Conservation (phyloP, 2,329 filamentous ascomycete species). For the Aspergillus ochraceoroseus region DNA sequence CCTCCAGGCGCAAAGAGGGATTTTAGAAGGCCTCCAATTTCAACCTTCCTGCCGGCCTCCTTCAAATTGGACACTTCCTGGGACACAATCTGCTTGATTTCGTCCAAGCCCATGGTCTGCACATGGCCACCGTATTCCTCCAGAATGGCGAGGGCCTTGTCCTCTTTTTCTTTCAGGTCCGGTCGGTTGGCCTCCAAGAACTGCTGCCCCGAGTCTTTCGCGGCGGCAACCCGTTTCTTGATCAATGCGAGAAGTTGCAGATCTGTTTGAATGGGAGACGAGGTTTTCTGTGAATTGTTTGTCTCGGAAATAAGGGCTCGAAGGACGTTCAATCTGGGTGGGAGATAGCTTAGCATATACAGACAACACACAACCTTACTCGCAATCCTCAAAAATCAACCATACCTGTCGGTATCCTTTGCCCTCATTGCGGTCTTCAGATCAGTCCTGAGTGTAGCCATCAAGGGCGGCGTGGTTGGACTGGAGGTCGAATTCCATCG, state of each 20-base stretch:
- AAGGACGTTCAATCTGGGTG: slow-evolving; percentile 47
- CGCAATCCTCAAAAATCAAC: too few species aligned
- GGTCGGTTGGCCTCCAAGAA: slow-evolving; percentile 40
- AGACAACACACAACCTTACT: too few species aligned
- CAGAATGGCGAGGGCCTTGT: slow-evolving; percentile 42
- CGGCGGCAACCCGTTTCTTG: slow-evolving; percentile 40
- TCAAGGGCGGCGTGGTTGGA: slow-evolving; percentile 39
- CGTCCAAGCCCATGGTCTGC: slow-evolving; percentile 39
- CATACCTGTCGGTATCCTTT: slow-evolving; percentile 46
- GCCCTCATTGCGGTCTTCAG: slow-evolving; percentile 49
- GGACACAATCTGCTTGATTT: slow-evolving; percentile 38
- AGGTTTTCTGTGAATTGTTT: slow-evolving; percentile 47
- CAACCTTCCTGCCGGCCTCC: slow-evolving; percentile 33
- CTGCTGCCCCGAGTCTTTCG: slow-evolving; percentile 40
- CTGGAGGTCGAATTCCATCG: slow-evolving; percentile 41
- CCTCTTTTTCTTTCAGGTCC: slow-evolving; percentile 46
- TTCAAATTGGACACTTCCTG: slow-evolving; percentile 36
- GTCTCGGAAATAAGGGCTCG: slow-evolving; percentile 48
- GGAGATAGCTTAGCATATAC: too few species aligned
- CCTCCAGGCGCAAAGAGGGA: slow-evolving; percentile 41
- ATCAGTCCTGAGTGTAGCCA: slow-evolving; percentile 44
- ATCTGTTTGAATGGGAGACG: slow-evolving; percentile 45
- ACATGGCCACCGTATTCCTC: slow-evolving; percentile 45
- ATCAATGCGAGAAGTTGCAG: slow-evolving; percentile 46
- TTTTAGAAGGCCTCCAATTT: slow-evolving; percentile 42